A percentile compares a stretch with the other conserved stretches of the same genome.
Evolutionary conservation across 441 rosid species (phyloP).

Genomic region (Lepidium campestre): DNA sequence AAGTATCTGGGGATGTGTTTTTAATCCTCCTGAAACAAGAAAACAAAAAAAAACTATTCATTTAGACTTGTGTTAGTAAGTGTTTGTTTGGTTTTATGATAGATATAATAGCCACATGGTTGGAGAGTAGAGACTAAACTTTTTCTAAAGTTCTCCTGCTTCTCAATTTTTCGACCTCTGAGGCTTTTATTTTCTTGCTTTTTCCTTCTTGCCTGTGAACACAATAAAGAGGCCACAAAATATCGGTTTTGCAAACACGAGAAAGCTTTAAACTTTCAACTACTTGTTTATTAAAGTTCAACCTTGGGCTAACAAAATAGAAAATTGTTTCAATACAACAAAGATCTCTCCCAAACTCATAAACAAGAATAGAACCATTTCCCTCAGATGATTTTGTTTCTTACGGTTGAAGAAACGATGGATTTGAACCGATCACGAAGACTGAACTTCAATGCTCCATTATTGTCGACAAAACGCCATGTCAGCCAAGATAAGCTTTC

Average conservation of each 20-base stretch:
- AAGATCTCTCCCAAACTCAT: not conserved
- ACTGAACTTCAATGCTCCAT: constrained; percentile 66
- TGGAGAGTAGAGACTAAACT: not conserved
- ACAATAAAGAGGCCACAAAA: constrained; percentile 31
- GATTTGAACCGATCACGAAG: constrained; percentile 38
- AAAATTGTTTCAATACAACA: not conserved
- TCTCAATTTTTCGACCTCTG: not conserved
- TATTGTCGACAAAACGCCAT: constrained; percentile 60
- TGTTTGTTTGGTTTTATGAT: constrained; percentile 14
- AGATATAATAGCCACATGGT: not conserved
- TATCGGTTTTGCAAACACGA: constrained; percentile 47
- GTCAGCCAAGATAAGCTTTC: constrained; percentile 25
- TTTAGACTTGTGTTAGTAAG: not conserved
- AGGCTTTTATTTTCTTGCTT: not conserved
- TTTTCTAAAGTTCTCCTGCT: not conserved
- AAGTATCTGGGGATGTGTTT: constrained; percentile 25
- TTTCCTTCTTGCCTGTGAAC: constrained; percentile 37
- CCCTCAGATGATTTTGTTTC: constrained; percentile 19
- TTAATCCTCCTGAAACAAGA: constrained; percentile 24
- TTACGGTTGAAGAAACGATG: constrained; percentile 23
- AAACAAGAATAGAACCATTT: not conserved
- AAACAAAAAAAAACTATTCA: constrained; percentile 18
- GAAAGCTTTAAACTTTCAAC: constrained; percentile 39
- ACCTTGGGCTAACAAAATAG: constrained; percentile 11
- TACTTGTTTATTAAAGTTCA: constrained; percentile 26